Percentiles rank a stretch among this genome's conserved stretches.
Evolutionary conservation across 2,329 filamentous ascomycete species (phyloP).

Genomic region (Phoma sp.): DNA sequence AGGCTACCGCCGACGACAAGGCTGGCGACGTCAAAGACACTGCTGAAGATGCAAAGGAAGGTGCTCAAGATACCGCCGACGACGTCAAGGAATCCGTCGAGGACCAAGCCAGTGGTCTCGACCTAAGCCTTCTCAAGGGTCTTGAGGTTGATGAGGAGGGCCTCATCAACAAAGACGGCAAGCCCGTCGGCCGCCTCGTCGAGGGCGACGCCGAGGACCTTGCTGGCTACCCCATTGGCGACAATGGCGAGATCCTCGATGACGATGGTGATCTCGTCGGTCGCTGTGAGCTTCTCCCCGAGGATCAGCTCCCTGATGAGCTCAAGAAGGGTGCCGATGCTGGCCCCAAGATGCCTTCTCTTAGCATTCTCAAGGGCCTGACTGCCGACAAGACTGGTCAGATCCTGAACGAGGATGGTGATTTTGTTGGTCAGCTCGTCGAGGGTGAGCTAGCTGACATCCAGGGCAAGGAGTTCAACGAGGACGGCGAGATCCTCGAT

Average conservation of each 20-base stretch:
- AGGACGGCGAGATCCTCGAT: slow-evolving; percentile 63
- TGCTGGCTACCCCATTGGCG: slow-evolving; percentile 60
- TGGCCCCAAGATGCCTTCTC: slow-evolving; percentile 51
- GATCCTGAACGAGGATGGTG: slow-evolving; percentile 60
- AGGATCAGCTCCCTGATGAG: slow-evolving; percentile 49
- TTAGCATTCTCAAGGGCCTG: slow-evolving; percentile 57
- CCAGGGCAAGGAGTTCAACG: slow-evolving; percentile 58
- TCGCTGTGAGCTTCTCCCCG: slow-evolving; percentile 59
- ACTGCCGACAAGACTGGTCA: slow-evolving; percentile 56
- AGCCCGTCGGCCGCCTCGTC: slow-evolving; percentile 57
- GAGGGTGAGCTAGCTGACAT: slow-evolving; percentile 59
- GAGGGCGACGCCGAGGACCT: slow-evolving; percentile 63
- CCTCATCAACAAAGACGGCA: slow-evolving; percentile 59
- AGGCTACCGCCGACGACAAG: slow-evolving; percentile 40
- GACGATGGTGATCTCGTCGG: slow-evolving; percentile 64
- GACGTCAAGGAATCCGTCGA: slow-evolving; percentile 36
- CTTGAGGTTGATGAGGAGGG: slow-evolving; percentile 64
- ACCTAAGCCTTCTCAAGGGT: slow-evolving; percentile 58
- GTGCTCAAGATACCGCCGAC: slow-evolving; percentile 41
- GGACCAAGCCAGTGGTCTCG: slow-evolving; percentile 46
- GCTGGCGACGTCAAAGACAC: slow-evolving; percentile 47
- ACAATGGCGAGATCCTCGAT: slow-evolving; percentile 63
- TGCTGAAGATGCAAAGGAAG: slow-evolving; percentile 41
- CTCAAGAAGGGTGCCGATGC: slow-evolving; percentile 49
- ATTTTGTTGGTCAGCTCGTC: slow-evolving; percentile 57